Evolutionary conservation across 352 stramenopile genomes (phyloP).

Genomic region (Blastocystis sp.): DNA sequence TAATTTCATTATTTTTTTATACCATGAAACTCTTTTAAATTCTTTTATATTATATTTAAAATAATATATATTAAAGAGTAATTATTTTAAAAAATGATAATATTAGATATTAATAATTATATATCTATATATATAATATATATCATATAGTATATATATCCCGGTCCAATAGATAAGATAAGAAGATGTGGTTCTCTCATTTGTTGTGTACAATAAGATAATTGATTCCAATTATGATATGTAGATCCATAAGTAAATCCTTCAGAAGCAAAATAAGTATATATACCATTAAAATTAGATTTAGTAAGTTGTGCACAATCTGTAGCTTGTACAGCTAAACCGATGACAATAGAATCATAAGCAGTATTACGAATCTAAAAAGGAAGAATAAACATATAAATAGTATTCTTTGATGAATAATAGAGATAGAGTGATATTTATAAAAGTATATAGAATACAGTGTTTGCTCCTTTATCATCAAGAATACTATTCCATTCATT

Average conservation of each 20-base stretch:
- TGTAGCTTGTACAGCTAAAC: constrained; percentile 14
- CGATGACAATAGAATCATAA: constrained; percentile 35
- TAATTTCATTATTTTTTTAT: neutral
- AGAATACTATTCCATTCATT: constrained; percentile 30
- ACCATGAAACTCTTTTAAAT: neutral
- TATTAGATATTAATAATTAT: neutral
- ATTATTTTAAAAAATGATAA: neutral
- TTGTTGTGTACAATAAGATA: neutral
- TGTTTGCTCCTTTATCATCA: neutral
- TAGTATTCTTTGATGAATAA: no score
- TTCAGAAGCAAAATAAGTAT: constrained; percentile 40
- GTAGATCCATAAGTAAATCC: constrained; percentile 36
- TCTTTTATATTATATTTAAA: constrained; percentile 12
- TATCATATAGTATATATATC: constrained; percentile 27
- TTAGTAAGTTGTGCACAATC: constrained; percentile 10
- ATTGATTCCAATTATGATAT: constrained; percentile 3
- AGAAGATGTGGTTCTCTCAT: neutral
- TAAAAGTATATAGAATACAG: neutral
- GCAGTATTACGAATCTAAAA: constrained; percentile 35
- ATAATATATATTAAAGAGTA: neutral
- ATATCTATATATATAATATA: no score
- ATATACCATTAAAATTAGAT: constrained; percentile 35
- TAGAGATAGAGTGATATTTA: no score
- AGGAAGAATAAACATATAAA: neutral
- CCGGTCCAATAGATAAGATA: constrained; percentile 29